A percentile compares a stretch with the other conserved stretches of the same genome.
Evolutionary conservation across 495 filamentous ascomycete species (phyloP).

Genomic region (Bombardia bombarda): DNA sequence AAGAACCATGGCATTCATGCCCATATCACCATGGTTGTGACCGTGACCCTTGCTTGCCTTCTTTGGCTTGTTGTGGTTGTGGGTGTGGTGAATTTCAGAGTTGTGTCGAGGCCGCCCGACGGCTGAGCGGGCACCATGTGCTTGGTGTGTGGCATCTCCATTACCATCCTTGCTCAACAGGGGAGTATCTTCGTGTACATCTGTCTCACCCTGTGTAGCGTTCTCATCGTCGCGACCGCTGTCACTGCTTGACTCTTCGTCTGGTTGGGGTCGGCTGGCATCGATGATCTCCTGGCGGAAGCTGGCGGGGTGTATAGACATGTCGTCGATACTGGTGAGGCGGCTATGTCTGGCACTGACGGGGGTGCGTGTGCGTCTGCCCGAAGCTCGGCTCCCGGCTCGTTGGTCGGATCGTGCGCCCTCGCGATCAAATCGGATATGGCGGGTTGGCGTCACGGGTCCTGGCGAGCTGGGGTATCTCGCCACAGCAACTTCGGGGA

Average conservation of each 20-base stretch:
- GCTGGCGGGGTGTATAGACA: slow-evolving; percentile 80
- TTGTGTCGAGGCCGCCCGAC: slow-evolving; percentile 23
- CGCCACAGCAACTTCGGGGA: slow-evolving; percentile 37
- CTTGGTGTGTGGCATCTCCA: slow-evolving; percentile 8
- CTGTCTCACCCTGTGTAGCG: slow-evolving; percentile 41
- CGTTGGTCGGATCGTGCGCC: slow-evolving; percentile 10
- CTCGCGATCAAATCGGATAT: slow-evolving; percentile 23
- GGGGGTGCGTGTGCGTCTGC: slow-evolving; percentile 34
- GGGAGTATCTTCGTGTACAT: slow-evolving; percentile 37
- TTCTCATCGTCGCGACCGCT: slow-evolving; percentile 47
- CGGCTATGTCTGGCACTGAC: slow-evolving; percentile 43
- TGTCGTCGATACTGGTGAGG: slow-evolving; percentile 56
- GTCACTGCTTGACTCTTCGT: slow-evolving; percentile 42
- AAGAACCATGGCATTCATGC: slow-evolving; percentile 95
- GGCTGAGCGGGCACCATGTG: slow-evolving; percentile 16
- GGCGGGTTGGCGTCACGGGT: slow-evolving; percentile 23
- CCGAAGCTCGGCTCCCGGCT: slow-evolving; percentile 25
- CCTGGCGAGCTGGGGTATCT: slow-evolving; percentile 11
- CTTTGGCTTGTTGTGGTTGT: slow-evolving; percentile 78
- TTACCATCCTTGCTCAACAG: slow-evolving; percentile 23
- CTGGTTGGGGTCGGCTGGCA: slow-evolving; percentile 44
- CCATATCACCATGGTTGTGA: slow-evolving; percentile 80
- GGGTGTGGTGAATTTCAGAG: slow-evolving; percentile 47
- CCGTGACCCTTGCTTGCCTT: slow-evolving; percentile 54
- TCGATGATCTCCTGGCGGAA: slow-evolving; percentile 88